Evolutionary conservation across 2,329 filamentous ascomycete species (phyloP).

Genomic region (Lasiodiplodia hormozganensis): DNA sequence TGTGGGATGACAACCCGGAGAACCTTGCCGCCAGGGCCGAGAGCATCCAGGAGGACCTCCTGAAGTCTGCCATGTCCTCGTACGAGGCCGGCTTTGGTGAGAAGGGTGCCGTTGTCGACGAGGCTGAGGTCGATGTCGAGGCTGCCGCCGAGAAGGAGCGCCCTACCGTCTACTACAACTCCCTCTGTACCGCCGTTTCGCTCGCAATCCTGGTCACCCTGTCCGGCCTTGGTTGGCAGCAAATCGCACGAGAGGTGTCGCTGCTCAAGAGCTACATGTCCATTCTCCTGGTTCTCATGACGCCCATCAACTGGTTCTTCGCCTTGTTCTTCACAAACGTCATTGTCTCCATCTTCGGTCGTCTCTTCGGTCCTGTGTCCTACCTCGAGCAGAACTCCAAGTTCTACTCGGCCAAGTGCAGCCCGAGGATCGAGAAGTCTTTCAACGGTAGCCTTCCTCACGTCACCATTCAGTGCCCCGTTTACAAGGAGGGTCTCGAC

Average conservation of each 20-base stretch:
- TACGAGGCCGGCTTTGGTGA: constrained; percentile 61
- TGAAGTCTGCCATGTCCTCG: constrained; percentile 77
- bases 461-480: constrained; percentile 79
- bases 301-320: constrained; percentile 79
- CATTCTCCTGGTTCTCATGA: constrained; percentile 69
- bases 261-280: constrained; percentile 70
- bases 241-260: constrained; percentile 71
- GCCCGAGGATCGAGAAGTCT: constrained; percentile 63
- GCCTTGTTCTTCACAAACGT: constrained; percentile 83
- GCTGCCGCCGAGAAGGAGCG: constrained; percentile 71
- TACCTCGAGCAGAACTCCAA: constrained; percentile 79
- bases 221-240: constrained; percentile 72
- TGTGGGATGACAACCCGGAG: constrained; percentile 82
- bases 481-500: constrained; percentile 83
- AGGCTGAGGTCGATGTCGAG: constrained; percentile 73
- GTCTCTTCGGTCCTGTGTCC: constrained; percentile 76
- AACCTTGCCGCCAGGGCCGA: constrained; percentile 74
- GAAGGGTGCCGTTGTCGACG: constrained; percentile 55
- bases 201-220: constrained; percentile 70
- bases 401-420: constrained; percentile 78
- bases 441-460: constrained; percentile 65
- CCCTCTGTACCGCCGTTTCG: constrained; percentile 71
- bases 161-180: constrained; percentile 73
- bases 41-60: constrained; percentile 76
- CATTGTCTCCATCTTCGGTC: constrained; percentile 76